A percentile compares a stretch with the other conserved stretches of the same genome.
Evolutionary conservation across 176 grass and related monocot genomes (phyloP).

Genomic region (Rhynchospora breviuscula): DNA sequence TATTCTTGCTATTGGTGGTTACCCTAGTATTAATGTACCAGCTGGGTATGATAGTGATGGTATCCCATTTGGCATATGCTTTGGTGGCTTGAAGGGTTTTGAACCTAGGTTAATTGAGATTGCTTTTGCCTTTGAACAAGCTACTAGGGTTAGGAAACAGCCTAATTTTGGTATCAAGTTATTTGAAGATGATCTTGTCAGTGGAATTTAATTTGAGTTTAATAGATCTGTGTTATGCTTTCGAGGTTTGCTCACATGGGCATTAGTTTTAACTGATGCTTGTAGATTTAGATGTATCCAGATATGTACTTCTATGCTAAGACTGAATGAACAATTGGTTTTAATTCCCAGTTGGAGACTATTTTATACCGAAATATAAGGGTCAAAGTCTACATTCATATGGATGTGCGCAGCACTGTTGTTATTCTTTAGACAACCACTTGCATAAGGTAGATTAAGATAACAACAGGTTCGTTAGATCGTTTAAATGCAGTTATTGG

Average conservation of each 20-base stretch:
- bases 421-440: too few relatives aligned
- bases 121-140: conserved; percentile 76
- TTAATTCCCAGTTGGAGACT: neutral
- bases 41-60: conserved; percentile 50
- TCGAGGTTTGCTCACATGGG: neutral
- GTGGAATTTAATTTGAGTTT: neutral
- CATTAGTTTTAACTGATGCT: neutral
- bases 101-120: conserved; percentile 69
- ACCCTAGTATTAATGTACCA: conserved; percentile 60
- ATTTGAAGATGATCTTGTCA: conserved; percentile 30
- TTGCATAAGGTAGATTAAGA: too few relatives aligned
- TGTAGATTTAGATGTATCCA: neutral
- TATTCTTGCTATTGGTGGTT: conserved; percentile 60
- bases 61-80: conserved; percentile 54
- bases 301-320: neutral
- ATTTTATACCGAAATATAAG: neutral
- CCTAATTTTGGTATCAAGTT: conserved; percentile 34
- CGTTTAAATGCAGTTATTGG: neutral
- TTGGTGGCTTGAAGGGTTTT: conserved; percentile 66
- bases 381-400: neutral
- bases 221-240: neutral
- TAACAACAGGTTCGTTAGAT: neutral
- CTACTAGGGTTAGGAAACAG: conserved; percentile 42
- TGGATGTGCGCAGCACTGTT: neutral
- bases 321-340: neutral